Base-by-base conservation (phyloP, 164 flowering plant species). In the Protea cynaroides region DNA sequence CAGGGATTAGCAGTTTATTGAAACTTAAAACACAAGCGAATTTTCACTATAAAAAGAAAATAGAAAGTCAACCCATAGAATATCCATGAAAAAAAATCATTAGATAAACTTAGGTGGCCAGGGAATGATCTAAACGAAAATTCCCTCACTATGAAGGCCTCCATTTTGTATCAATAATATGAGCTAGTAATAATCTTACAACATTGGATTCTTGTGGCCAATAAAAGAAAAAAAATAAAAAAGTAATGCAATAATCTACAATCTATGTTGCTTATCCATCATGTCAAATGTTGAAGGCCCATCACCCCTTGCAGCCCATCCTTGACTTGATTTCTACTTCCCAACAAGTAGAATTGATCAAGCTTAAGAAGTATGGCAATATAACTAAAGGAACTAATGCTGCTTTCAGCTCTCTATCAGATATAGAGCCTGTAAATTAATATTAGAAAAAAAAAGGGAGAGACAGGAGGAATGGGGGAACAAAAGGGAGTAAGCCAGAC, bases 401-500 rank as follows among this genome's bases (percentile, higher is more conserved):
- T 61, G 38, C 15, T 58, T 53, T 37, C 25, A 18, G 46, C 18
- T 68, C 47, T 61, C 63, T 51, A 11, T 36, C 47, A n/a, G 9
- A 23, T 29, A 12, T 50, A 36, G 52, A 43, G 46, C 68, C 59
- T 14, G 47, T 15, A 70, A 53, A 52, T 23, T 71, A 29, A 0
- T 29, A 56, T 24, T 54, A 21, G 19, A 25, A 36, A 60, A 59
- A 29, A 36, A 38, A 29, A 7, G 29, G 23, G n/a, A 25, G 24
- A 47, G 34, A 50, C n/a, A 49, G 36, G 29, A 14, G 18, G 15
- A 8, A 40, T n/a, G 14, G 10, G 17, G 17, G 18, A 15, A 49
- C 18, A 49, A 18, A 18, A 49, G 15, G 18, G 52, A 18, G 14
- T 15, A 17, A 64, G 34, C 51, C 66, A 65, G 65, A 69, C 57